Base-by-base conservation (phyloP, 768 basidiomycete genomes). In the Leccinum sublutescens region DNA sequence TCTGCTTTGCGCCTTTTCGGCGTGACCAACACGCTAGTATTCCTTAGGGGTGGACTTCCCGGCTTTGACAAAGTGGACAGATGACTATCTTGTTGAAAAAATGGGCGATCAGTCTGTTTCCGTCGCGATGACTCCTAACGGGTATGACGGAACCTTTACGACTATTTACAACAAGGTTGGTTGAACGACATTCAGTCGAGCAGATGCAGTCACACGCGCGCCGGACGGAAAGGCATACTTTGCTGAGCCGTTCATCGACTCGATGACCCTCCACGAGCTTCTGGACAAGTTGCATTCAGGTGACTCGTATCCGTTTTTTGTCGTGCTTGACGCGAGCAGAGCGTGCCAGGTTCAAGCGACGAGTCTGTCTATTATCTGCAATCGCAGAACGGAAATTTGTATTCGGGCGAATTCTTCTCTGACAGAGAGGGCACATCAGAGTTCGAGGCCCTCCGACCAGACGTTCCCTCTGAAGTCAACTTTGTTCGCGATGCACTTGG, bases 381-480 rank as follows among this genome's bases (percentile, higher is more conserved):
- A 71, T 91, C 89, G 4, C 94, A 97, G 71, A 93, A 96, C 69
- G 95, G 95, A 9, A 98, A 97, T 71, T 60, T 96, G 25, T 93
- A 83, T 65, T 79, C 84, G 2, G 70, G 66, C 63, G 65, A 66
- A 27, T 79, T 76, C 66, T 82, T 80, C 62, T 69, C 76, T 12
- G 62, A 66, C 2, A 63, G 57, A 45, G 70, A 71, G 36, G 74
- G 75, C 57, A 49, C 58, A 8, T 85, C 87, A 17, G 91, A 94
- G 69, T 85, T 93, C 56, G 75, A 76, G 33, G 70, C 80, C 6
- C 74, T 95, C 17, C 82, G 83, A 63, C 59, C 66, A n/a, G 87
- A 92, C 68, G 81, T 95, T 9, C 86, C 87, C 0, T 70, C 76
- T 15, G 85, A 91, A 53, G 77, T 95, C 10, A 59, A 78, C 3